These are phyloP conservation scores for Salix dunnii DNA, from an alignment of 345 rosid species.

Conservation along the genomic window DNA sequence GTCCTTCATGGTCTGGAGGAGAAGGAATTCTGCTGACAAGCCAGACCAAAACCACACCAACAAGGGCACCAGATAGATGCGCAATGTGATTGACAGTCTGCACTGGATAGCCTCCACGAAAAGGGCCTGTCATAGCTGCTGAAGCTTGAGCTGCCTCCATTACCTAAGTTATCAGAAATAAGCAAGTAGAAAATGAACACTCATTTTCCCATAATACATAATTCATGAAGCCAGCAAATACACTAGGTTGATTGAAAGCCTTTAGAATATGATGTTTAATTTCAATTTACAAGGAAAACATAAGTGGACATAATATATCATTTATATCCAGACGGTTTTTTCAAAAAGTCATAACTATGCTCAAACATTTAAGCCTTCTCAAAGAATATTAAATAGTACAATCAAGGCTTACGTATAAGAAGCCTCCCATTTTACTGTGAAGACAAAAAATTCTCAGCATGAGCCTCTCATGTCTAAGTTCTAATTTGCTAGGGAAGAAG, in stretches of 20 bases:
- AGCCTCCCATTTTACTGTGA: neutral
- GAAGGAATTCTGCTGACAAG: conserved; percentile 71
- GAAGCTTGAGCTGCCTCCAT: conserved; percentile 98
- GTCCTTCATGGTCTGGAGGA: conserved; percentile 31
- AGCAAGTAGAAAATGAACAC: neutral
- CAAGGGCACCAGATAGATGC: conserved; percentile 87
- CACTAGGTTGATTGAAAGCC: neutral
- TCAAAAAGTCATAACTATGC: neutral
- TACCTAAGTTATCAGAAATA: conserved; percentile 41
- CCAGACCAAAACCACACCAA: conserved; percentile 83
- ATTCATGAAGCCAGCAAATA: neutral
- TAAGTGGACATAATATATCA: neutral
- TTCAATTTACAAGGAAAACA: neutral
- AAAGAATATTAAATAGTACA: neutral
- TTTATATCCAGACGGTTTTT: neutral
- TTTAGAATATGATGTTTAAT: neutral
- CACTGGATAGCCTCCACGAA: conserved; percentile 48
- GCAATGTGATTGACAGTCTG: conserved; percentile 88
- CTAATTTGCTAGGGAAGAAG: neutral
- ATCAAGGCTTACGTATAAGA: neutral
- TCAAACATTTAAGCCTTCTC: neutral
- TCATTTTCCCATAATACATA: neutral
- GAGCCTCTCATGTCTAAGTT: neutral
- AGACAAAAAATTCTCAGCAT: neutral
- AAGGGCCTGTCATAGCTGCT: conserved; percentile 55